These are phyloP conservation scores for Coemansia sp. DNA, from an alignment of 371 early-diverging fungal species.

Conservation along the genomic window DNA sequence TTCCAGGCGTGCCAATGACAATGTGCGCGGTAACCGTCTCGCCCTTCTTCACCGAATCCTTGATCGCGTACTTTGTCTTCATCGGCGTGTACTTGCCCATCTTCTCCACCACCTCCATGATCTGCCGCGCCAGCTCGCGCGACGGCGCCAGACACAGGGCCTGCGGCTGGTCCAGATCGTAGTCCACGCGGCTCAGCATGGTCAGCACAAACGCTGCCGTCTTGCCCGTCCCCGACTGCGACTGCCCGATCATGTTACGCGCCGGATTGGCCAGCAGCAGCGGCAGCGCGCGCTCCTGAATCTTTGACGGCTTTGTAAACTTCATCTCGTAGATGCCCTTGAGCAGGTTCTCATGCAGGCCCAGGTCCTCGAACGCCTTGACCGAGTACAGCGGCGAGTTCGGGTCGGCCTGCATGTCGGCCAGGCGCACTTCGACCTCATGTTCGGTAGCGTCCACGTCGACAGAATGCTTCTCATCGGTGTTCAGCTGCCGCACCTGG, in stretches of 20 bases:
- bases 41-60: constrained; percentile 59
- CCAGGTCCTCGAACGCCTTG: constrained; percentile 75
- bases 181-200: constrained; percentile 75
- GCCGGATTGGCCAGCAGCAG: constrained; percentile 74
- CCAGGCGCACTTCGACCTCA: constrained; percentile 78
- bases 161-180: constrained; percentile 60
- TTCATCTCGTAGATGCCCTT: constrained; percentile 94
- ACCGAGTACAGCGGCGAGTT: constrained; percentile 77
- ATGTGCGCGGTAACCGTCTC: constrained; percentile 73
- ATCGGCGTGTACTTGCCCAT: constrained; percentile 88
- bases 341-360: constrained; percentile 74
- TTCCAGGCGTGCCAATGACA: constrained; percentile 97
- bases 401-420: constrained; percentile 76
- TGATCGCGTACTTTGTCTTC: constrained; percentile 74
- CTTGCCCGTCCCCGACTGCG: constrained; percentile 93
- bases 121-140: constrained; percentile 97
- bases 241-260: constrained; percentile 84
- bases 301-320: constrained; percentile 90
- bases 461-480: background rate
- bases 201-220: constrained; percentile 96
- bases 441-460: constrained; percentile 52
- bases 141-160: constrained; percentile 96
- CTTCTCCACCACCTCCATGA: constrained; percentile 82
- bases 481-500: constrained; percentile 22
- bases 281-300: constrained; percentile 95